Evolutionary conservation across 1,284 basidiomycete species (phyloP).

Genomic region (Microbotryum intermedium): DNA sequence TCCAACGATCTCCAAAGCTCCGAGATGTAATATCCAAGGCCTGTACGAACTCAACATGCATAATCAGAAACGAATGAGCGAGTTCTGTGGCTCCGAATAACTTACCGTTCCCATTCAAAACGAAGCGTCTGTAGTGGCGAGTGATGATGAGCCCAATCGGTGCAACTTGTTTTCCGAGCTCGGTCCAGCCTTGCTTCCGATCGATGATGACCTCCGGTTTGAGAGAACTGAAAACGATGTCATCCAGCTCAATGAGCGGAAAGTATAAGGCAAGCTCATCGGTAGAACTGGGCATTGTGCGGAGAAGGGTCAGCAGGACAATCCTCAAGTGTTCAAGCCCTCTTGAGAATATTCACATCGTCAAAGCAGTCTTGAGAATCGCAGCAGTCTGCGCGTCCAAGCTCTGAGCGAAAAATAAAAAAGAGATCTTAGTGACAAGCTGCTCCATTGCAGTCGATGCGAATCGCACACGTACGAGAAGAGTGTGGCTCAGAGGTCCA

Average conservation of each 20-base stretch:
- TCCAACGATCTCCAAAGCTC: neutral
- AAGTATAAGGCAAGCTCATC: slow-evolving; percentile 5
- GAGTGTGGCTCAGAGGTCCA: slow-evolving; percentile 4
- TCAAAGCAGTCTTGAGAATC: neutral
- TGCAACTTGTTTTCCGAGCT: slow-evolving; percentile 11
- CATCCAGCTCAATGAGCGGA: neutral
- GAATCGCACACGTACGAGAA: slow-evolving; percentile 6
- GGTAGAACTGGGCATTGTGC: slow-evolving; percentile 1
- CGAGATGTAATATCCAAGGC: neutral
- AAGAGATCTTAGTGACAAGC: neutral
- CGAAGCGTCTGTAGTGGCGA: slow-evolving; percentile 2
- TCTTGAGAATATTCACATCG: neutral
- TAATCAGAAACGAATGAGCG: neutral
- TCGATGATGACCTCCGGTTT: neutral
- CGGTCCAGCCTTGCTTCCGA: slow-evolving; percentile 7
- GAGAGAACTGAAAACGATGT: neutral
- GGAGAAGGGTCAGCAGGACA: neutral
- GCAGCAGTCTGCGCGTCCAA: slow-evolving; percentile 16
- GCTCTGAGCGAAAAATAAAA: neutral
- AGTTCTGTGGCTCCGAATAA: neutral
- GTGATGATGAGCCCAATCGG: slow-evolving; percentile 1
- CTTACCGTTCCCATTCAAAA: neutral
- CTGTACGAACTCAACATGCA: too few relatives aligned
- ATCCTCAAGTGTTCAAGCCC: neutral
- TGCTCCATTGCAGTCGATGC: neutral